A percentile compares a stretch with the other conserved stretches of the same genome.
phyloP scores from a whole-genome alignment of 331 rosid genomes.

The Malus hybrid region DNA sequence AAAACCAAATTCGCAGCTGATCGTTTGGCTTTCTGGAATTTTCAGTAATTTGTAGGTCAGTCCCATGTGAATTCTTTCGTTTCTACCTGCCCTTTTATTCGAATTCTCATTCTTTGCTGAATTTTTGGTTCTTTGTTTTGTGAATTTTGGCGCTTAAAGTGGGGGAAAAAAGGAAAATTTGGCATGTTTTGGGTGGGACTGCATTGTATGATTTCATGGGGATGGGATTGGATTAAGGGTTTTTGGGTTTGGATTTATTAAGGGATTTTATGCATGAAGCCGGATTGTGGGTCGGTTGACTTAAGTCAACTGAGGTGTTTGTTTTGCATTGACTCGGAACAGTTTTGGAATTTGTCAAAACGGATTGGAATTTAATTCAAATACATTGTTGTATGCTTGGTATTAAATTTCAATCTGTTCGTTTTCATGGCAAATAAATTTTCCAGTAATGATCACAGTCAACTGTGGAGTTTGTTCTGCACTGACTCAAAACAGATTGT shows the following conservation, averaged over 20 bases:
- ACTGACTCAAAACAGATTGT: not conserved
- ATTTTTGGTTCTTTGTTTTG: not conserved
- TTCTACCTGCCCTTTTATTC: not conserved
- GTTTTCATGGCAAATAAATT: not conserved
- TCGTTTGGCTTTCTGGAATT: not conserved
- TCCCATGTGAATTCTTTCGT: not conserved
- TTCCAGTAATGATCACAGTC: not conserved
- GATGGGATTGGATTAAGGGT: not conserved
- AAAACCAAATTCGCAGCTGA: not conserved
- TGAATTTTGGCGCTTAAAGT: not conserved
- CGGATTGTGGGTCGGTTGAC: not conserved
- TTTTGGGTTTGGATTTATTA: not conserved
- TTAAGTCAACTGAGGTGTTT: not conserved
- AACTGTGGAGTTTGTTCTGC: not conserved
- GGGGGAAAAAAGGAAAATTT: not conserved
- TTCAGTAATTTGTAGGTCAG: not conserved
- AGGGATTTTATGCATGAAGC: not conserved
- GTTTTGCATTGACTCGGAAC: not conserved
- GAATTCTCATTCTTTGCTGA: not conserved
- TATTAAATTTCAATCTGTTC: not conserved
- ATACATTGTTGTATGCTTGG: not conserved
- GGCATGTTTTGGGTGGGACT: not conserved
- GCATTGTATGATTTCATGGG: not conserved
- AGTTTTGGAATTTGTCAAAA: not conserved
- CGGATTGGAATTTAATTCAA: not conserved